Evolutionary conservation across 192 early-diverging fungal species (phyloP).

Genomic region (Dissophora globulifera): DNA sequence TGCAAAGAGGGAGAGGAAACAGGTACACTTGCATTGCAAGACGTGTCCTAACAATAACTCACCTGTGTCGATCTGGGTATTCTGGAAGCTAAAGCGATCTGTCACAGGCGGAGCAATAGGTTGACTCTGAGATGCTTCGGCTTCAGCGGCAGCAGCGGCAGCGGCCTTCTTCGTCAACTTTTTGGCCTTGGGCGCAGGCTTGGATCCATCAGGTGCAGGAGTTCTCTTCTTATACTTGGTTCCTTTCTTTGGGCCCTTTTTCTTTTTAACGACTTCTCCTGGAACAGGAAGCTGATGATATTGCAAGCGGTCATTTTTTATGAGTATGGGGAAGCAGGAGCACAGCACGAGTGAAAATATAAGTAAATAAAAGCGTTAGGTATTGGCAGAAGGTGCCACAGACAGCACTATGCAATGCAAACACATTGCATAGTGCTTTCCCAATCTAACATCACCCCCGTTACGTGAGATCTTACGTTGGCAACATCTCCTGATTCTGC

Average conservation of each 20-base stretch:
- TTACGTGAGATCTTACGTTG: not conserved
- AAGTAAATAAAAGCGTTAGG: too few relatives aligned
- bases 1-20: not conserved
- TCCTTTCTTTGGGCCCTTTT: constrained; percentile 41
- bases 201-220: constrained; percentile 8
- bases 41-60: too few relatives aligned
- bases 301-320: not conserved
- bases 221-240: constrained; percentile 32
- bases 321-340: too few relatives aligned
- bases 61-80: constrained; percentile 32
- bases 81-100: constrained; percentile 14
- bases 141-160: not conserved
- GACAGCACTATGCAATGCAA: too few relatives aligned
- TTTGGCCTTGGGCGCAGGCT: constrained; percentile 11
- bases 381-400: too few relatives aligned
- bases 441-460: too few relatives aligned
- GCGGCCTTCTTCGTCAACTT: constrained; percentile 30
- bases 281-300: not conserved
- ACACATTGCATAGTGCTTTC: too few relatives aligned
- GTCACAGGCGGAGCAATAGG: not conserved
- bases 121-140: not conserved
- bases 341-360: too few relatives aligned
- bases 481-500: not conserved
- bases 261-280: constrained; percentile 28
- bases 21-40: too few relatives aligned